A percentile compares a stretch with the other conserved stretches of the same genome.
These are phyloP conservation scores for Xeromyces bisporus DNA, from an alignment of 495 filamentous ascomycete genomes.

Conservation along the genomic window DNA sequence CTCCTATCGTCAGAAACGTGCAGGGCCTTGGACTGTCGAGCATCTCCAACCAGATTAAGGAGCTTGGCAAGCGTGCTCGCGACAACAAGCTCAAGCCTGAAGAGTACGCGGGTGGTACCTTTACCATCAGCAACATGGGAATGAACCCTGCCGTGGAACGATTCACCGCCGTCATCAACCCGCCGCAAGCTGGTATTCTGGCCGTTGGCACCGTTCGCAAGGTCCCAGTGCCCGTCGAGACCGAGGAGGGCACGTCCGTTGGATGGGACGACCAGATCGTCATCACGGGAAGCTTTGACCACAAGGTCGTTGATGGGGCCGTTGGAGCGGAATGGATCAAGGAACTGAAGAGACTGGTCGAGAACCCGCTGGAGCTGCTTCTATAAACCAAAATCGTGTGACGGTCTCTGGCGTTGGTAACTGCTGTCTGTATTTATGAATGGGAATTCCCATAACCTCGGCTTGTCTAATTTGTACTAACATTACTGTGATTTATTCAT, in stretches of 20 bases:
- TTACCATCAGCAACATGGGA: conserved; percentile 99
- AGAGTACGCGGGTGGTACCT: conserved; percentile 97
- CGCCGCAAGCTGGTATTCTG: conserved; percentile 89
- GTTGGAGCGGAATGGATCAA: conserved; percentile 95
- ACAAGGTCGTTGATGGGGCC: conserved; percentile 86
- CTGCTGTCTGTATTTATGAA: conserved; percentile 4
- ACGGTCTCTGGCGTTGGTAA: too few relatives aligned
- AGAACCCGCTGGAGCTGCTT: conserved; percentile 90
- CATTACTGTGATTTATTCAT: conserved; percentile 12
- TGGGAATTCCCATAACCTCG: conserved; percentile 3
- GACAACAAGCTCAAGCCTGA: conserved; percentile 99
- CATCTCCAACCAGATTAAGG: conserved; percentile 81
- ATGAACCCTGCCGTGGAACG: conserved; percentile 95
- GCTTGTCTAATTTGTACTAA: conserved; percentile 31
- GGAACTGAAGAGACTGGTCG: conserved; percentile 92
- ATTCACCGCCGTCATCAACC: conserved; percentile 99
- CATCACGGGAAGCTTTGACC: conserved; percentile 90
- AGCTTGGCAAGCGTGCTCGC: conserved; percentile 84
- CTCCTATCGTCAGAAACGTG: conserved; percentile 84
- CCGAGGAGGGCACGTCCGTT: conserved; percentile 60
- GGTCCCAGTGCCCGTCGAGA: conserved; percentile 77
- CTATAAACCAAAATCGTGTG: too few relatives aligned
- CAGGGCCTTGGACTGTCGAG: conserved; percentile 65
- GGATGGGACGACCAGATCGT: conserved; percentile 97
- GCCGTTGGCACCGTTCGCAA: conserved; percentile 90